These are phyloP conservation scores for Rhynchosporium secalis DNA, from an alignment of 2,329 filamentous ascomycete species.

Conservation along the genomic window DNA sequence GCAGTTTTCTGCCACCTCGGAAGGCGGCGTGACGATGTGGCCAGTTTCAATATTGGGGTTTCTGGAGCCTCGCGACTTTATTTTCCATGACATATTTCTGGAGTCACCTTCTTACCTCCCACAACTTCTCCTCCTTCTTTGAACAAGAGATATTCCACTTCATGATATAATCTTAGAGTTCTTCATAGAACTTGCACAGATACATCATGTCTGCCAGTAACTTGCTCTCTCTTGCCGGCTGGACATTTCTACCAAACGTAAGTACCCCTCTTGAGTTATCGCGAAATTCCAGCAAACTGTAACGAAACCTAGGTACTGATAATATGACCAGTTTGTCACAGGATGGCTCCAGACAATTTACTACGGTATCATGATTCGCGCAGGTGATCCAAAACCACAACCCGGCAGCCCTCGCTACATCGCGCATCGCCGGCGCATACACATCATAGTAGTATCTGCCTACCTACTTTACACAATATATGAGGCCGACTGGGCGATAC, in stretches of 20 bases:
- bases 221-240: conserved; percentile 57
- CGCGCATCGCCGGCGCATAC: conserved; percentile 77
- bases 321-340: conserved; percentile 66
- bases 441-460: conserved; percentile 75
- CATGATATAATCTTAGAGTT: conserved; percentile 13
- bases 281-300: not conserved
- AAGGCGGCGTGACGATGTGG: conserved; percentile 14
- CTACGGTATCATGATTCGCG: conserved; percentile 86
- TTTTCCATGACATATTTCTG: not conserved
- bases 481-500: conserved; percentile 83
- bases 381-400: conserved; percentile 76
- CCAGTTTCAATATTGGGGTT: conserved; percentile 11
- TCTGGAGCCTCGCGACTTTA: conserved; percentile 17
- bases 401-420: conserved; percentile 68
- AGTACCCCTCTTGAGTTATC: conserved; percentile 31
- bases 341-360: conserved; percentile 76
- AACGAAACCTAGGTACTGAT: conserved; percentile 18
- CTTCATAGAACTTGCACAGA: not conserved
- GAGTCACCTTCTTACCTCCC: not conserved
- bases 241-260: conserved; percentile 63
- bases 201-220: conserved; percentile 32
- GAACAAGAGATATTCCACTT: conserved; percentile 8
- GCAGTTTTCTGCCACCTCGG: not conserved
- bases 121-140: conserved; percentile 1
- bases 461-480: conserved; percentile 93